Conservation (phyloP, 805 yeast species). For the Saturnispora sekii region DNA sequence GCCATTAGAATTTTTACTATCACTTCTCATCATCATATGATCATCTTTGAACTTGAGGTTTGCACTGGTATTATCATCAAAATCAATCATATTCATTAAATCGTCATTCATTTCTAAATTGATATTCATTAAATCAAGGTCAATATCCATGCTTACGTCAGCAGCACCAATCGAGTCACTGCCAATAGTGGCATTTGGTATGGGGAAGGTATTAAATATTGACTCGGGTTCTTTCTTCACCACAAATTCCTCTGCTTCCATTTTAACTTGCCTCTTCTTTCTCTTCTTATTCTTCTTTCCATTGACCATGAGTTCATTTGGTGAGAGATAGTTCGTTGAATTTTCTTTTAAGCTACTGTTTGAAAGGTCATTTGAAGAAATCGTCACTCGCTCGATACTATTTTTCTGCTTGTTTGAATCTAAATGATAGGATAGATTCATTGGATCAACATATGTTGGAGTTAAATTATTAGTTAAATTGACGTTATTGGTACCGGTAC, state of each 20-base stretch:
- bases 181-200: too few species aligned
- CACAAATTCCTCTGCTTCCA: background rate
- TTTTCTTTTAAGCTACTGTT: slow-evolving; percentile 1
- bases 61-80: slow-evolving; percentile 2
- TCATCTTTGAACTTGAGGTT: slow-evolving; percentile 2
- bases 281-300: slow-evolving; percentile 3
- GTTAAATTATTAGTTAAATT: background rate
- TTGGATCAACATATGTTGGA: slow-evolving; percentile 20
- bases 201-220: slow-evolving; percentile 2
- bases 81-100: slow-evolving; percentile 6
- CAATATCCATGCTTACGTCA: background rate
- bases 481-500: slow-evolving; percentile 5
- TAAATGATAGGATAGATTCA: slow-evolving; percentile 24
- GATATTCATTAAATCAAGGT: slow-evolving; percentile 4
- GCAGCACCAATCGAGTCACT: background rate
- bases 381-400: slow-evolving; percentile 9
- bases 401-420: slow-evolving; percentile 21
- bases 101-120: slow-evolving; percentile 7
- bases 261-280: background rate
- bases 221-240: background rate
- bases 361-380: too few species aligned
- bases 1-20: background rate
- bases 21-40: slow-evolving; percentile 1
- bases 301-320: slow-evolving; percentile 6
- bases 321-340: slow-evolving; percentile 4